Percentiles rank a stretch among this genome's conserved stretches.
phyloP scores from a whole-genome alignment of 2,329 filamentous ascomycete genomes.

The Emmonsiellopsis sp. region DNA sequence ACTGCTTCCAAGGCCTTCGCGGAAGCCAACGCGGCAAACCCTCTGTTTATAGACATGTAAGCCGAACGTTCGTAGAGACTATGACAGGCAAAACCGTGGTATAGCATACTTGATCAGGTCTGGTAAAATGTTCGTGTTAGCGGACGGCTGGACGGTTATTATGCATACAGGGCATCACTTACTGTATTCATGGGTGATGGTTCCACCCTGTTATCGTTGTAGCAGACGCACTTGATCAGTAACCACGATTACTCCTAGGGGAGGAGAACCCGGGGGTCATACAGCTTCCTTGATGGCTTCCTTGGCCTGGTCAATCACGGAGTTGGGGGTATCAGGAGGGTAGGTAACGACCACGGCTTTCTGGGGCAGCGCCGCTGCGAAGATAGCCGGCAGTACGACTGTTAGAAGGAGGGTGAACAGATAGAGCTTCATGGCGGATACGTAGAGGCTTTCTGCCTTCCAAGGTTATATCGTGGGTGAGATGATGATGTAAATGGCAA shows the following conservation, averaged over 20 bases:
- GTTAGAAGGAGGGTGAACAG: slow-evolving; percentile 49
- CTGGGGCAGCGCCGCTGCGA: slow-evolving; percentile 49
- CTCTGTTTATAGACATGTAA: slow-evolving; percentile 43
- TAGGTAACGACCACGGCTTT: slow-evolving; percentile 75
- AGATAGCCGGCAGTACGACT: slow-evolving; percentile 46
- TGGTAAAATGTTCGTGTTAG: slow-evolving; percentile 16
- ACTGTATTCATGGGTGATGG: slow-evolving; percentile 76
- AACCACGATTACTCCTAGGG: not conserved
- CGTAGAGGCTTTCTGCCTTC: not conserved
- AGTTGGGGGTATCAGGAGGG: slow-evolving; percentile 57
- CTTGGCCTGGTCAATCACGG: slow-evolving; percentile 62
- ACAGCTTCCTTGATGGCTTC: slow-evolving; percentile 57
- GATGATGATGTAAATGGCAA: too few relatives aligned
- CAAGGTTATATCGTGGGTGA: not conserved
- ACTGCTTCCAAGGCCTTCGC: slow-evolving; percentile 60
- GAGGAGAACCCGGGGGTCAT: slow-evolving; percentile 15
- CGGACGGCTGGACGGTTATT: not conserved
- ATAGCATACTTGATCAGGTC: slow-evolving; percentile 33
- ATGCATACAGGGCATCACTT: slow-evolving; percentile 25
- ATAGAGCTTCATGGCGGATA: slow-evolving; percentile 52
- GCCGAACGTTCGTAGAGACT: slow-evolving; percentile 6
- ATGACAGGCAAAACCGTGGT: slow-evolving; percentile 4
- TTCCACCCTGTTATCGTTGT: slow-evolving; percentile 44
- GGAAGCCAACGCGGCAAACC: slow-evolving; percentile 66
- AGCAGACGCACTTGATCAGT: not conserved